Evolutionary conservation across 768 basidiomycete genomes (phyloP).

Genomic region (Paxillus ammoniavirescens): DNA sequence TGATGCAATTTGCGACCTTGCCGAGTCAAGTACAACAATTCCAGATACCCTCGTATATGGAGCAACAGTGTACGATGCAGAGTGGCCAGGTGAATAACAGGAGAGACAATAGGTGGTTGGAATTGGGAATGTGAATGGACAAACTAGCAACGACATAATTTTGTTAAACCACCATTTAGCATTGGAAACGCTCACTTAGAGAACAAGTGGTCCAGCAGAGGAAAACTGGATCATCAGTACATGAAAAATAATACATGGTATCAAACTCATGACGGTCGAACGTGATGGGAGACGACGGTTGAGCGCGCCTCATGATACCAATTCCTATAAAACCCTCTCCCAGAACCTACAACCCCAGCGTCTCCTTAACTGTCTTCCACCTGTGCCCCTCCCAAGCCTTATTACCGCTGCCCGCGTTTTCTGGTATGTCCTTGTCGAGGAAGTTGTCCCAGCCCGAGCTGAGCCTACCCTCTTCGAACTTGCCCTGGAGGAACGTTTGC

Average conservation of each 20-base stretch:
- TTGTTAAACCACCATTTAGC: neutral
- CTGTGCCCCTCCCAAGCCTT: constrained; percentile 32
- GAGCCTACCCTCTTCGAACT: constrained; percentile 27
- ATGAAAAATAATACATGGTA: neutral
- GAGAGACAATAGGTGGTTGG: constrained; percentile 16
- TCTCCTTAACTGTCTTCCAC: constrained; percentile 31
- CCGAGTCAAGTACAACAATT: constrained; percentile 34
- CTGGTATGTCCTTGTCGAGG: constrained; percentile 27
- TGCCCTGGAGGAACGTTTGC: constrained; percentile 30
- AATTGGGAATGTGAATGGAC: constrained; percentile 15
- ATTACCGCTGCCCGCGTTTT: constrained; percentile 31
- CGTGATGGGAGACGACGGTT: neutral
- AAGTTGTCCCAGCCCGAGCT: constrained; percentile 36
- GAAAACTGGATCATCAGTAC: neutral
- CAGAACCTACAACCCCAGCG: constrained; percentile 20
- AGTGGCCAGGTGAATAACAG: constrained; percentile 18
- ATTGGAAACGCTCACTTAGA: neutral
- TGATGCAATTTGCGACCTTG: constrained; percentile 41
- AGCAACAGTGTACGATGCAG: constrained; percentile 35
- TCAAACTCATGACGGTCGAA: neutral
- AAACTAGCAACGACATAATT: neutral
- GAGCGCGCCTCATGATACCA: constrained; percentile 1
- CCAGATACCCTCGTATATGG: constrained; percentile 33
- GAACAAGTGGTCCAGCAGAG: neutral
- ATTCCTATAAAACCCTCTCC: neutral